phyloP scores from a whole-genome alignment of 331 rosid species.

The Telfairia occidentalis region DNA sequence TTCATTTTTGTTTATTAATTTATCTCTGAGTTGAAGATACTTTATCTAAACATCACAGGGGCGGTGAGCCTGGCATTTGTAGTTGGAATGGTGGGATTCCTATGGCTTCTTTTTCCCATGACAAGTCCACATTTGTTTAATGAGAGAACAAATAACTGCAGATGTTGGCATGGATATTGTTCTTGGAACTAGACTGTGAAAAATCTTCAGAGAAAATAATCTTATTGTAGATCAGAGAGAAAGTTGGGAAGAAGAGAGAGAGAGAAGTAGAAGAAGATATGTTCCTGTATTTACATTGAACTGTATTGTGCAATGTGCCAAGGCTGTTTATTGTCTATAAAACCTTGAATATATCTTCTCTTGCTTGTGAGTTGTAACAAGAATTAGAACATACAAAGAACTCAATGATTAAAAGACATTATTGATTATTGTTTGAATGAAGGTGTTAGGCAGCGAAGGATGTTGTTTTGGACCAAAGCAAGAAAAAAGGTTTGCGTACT shows the following conservation, averaged over 20 bases:
- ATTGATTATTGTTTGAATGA: conserved; percentile 12
- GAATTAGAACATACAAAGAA: conserved; percentile 6
- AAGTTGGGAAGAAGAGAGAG: neutral
- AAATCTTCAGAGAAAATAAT: conserved; percentile 3
- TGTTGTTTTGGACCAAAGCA: conserved; percentile 14
- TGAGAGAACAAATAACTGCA: conserved; percentile 54
- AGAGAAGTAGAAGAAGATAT: neutral
- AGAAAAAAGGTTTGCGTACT: conserved; percentile 3
- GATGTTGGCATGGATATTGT: conserved; percentile 88
- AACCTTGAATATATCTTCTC: conserved; percentile 3
- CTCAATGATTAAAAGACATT: neutral
- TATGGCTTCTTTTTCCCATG: conserved; percentile 71
- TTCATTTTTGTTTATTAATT: conserved; percentile 7
- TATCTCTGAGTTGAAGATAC: conserved; percentile 15
- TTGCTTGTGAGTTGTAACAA: conserved; percentile 3
- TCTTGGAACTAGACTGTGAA: conserved; percentile 32
- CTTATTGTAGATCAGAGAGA: neutral
- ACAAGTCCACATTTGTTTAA: conserved; percentile 62
- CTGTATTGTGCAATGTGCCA: neutral
- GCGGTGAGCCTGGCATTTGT: conserved; percentile 40
- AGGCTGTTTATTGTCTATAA: neutral
- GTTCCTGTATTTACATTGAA: neutral
- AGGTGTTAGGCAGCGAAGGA: conserved; percentile 10
- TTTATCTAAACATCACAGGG: conserved; percentile 32
- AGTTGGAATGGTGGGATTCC: conserved; percentile 58